Conservation (phyloP, 2,329 filamentous ascomycete genomes). For the Talaromyces sp. region DNA sequence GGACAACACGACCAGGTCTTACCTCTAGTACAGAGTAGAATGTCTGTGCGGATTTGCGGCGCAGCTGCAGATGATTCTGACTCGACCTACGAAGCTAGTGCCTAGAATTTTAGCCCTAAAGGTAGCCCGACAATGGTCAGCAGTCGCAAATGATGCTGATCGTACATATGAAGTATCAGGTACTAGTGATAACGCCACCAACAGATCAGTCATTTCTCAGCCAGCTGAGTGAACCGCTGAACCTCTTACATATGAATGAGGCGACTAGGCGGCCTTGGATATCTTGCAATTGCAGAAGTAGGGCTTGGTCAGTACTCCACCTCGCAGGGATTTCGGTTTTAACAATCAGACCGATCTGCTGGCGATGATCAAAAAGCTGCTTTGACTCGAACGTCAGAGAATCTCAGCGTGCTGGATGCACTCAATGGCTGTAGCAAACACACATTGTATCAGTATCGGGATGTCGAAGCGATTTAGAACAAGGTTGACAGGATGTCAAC, state of each 20-base stretch:
- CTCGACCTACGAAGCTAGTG: neutral
- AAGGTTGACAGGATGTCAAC: neutral
- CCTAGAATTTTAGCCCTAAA: constrained; percentile 1
- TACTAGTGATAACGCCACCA: constrained; percentile 5
- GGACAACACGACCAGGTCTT: constrained; percentile 1
- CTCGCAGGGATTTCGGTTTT: neutral
- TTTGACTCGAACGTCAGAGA: neutral
- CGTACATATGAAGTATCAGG: constrained; percentile 1
- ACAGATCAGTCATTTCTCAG: neutral
- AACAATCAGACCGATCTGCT: neutral
- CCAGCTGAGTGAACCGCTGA: neutral
- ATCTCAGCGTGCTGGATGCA: neutral
- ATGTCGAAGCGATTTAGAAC: neutral
- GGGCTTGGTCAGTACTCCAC: neutral
- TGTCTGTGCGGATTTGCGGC: constrained; percentile 18
- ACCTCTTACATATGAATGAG: neutral
- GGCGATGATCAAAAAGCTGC: neutral
- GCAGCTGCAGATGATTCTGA: constrained; percentile 10
- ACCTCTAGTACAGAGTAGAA: neutral
- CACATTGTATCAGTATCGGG: neutral
- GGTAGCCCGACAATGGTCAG: neutral
- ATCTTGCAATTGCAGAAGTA: neutral
- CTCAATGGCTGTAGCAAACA: neutral
- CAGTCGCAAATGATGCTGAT: constrained; percentile 5
- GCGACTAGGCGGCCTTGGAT: neutral